These are phyloP conservation scores for Cenchrus fungigraminus DNA, from an alignment of 176 grass and related monocot genomes.

Conservation along the genomic window DNA sequence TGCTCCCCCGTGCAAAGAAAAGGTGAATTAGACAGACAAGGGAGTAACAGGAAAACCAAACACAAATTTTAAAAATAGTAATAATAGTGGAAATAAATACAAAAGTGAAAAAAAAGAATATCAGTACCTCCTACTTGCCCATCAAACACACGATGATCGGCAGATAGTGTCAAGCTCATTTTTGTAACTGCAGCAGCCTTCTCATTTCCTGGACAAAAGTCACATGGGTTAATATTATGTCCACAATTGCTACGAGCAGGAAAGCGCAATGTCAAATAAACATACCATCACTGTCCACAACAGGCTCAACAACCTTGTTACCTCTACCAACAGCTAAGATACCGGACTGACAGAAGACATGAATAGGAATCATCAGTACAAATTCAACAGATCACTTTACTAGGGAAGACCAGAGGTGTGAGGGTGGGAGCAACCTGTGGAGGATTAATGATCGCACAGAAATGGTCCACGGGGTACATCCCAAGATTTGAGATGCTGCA, in stretches of 20 bases:
- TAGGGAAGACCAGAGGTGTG: background rate
- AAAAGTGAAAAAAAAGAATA: background rate
- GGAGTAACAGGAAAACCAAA: background rate
- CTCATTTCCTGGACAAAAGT: conserved; percentile 66
- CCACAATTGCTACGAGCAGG: conserved; percentile 22
- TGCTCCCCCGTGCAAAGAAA: conserved; percentile 36
- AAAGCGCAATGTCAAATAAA: conserved; percentile 25
- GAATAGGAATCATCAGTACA: conserved; percentile 21
- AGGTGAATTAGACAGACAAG: background rate
- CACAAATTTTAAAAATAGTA: background rate
- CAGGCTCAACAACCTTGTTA: conserved; percentile 84
- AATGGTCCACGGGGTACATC: conserved; percentile 95
- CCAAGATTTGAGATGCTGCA: conserved; percentile 97
- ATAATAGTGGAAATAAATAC: conserved; percentile 22
- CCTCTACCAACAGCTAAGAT: conserved; percentile 93
- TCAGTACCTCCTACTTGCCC: conserved; percentile 78
- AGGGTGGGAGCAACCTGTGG: conserved; percentile 64
- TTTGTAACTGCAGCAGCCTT: conserved; percentile 74
- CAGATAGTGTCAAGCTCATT: conserved; percentile 90
- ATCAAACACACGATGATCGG: conserved; percentile 92
- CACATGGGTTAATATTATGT: conserved; percentile 5
- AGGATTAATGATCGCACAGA: conserved; percentile 99
- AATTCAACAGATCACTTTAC: conserved; percentile 18
- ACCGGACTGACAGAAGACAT: conserved; percentile 60
- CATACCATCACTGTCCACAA: conserved; percentile 79